Conservation (phyloP, 345 rosid genomes). For the Eucalyptus cloeziana region DNA sequence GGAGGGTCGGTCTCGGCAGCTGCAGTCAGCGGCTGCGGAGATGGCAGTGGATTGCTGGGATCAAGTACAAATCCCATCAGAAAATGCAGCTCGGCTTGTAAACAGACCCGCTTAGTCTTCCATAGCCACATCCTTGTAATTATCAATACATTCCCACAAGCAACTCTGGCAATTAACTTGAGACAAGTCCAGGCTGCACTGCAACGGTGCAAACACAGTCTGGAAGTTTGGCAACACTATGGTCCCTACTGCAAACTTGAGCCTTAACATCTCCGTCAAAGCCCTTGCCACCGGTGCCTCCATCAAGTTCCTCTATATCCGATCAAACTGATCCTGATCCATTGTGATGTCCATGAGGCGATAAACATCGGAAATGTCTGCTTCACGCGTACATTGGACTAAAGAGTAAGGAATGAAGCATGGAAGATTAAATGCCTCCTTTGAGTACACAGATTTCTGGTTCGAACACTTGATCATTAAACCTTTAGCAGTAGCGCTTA, state of each 20-base stretch:
- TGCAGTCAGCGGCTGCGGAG: background rate
- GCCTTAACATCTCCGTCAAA: slow-evolving; percentile 1
- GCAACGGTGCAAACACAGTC: slow-evolving; percentile 25
- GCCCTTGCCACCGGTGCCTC: background rate
- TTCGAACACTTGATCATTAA: slow-evolving; percentile 12
- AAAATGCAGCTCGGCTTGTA: slow-evolving; percentile 30
- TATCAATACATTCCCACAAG: background rate
- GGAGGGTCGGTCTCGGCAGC: background rate
- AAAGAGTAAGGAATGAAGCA: slow-evolving; percentile 26
- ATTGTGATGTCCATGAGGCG: background rate
- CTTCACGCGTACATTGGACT: background rate
- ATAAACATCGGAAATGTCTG: slow-evolving; percentile 3
- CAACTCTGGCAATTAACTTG: slow-evolving; percentile 15
- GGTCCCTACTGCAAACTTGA: slow-evolving; percentile 21
- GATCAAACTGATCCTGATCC: slow-evolving; percentile 5
- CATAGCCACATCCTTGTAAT: slow-evolving; percentile 1
- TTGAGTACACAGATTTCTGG: slow-evolving; percentile 18
- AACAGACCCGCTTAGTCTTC: slow-evolving; percentile 23
- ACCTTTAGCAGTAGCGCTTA: background rate
- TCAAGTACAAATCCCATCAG: slow-evolving; percentile 29
- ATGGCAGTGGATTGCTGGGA: background rate
- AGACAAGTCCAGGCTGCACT: slow-evolving; percentile 46
- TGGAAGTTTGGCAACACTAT: background rate
- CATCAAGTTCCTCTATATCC: slow-evolving; percentile 17
- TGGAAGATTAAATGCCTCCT: background rate